Evolutionary conservation across 2,329 filamentous ascomycete genomes (phyloP), one percentile per base, ranked within the genome.

Genomic region (Curvularia eragrostidis): DNA sequence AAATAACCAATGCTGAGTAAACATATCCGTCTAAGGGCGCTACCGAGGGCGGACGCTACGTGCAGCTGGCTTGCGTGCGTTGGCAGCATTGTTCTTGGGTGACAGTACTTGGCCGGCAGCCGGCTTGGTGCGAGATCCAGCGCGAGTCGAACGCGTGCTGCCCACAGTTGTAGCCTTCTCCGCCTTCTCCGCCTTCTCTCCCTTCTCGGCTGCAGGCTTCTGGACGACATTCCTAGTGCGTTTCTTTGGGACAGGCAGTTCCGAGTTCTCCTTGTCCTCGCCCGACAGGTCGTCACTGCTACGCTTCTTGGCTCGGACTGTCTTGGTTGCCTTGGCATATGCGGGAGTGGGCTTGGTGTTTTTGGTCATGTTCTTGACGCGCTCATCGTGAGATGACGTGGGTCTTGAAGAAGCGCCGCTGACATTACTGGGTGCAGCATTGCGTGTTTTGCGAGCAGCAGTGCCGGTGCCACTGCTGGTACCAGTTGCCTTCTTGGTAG

Each of bases 221-320:
- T 46, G 23, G 1, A 54, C 47, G 4, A 59, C 53, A 9, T 56
- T 54, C 19, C 63, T 61, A 9, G 49, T 56, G 28, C 67, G 63
- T 46, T 70, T 70, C 54, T 69, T 70, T 32, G 65, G 58, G 2
- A 65, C 59, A 18, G 58, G 66, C 3, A 67, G 60, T 13, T 66
- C 59, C 43, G 66, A 56, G 24, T 74, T 74, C 50, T 74, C 70
- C 61, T 74, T 74, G 60, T 72, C 65, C 21, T 71, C 65, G 10
- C 63, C 59, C 8, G 68, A 63, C 30, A 67, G 52, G 34, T 74
- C 70, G 38, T 71, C 67, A 54, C 68, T 71, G 50, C 58, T 58
- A 44, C 69, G 65, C 57, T 73, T 74, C 42, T 64, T 66, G n/a
- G 59, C 58, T 15, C 69, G 67, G 8, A 58, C 56, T 3, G 60